Conservation (phyloP, 1,284 basidiomycete species). For the Cryptococcus sp. region DNA sequence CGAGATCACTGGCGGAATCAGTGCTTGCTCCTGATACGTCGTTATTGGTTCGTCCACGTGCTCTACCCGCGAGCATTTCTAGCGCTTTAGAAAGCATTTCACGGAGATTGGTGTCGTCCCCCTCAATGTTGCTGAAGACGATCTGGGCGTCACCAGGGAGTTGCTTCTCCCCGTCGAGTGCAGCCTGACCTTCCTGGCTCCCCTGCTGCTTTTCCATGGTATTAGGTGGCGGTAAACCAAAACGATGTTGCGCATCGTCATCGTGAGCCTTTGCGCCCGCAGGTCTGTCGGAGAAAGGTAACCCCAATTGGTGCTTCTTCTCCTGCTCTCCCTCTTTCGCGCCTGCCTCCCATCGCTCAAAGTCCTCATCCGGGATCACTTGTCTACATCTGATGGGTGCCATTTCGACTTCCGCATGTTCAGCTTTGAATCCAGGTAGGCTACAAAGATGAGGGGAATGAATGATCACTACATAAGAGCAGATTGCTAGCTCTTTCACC, state of each 20-base stretch:
- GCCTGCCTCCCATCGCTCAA: conserved; percentile 22
- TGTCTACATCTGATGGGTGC: conserved; percentile 48
- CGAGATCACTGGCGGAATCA: neutral
- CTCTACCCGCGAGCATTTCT: neutral
- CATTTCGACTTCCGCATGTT: conserved; percentile 42
- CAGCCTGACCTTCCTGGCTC: neutral
- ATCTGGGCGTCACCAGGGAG: no score
- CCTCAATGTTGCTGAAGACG: no score
- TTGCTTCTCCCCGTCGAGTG: no score
- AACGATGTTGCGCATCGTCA: neutral
- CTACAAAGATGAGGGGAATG: conserved; percentile 88
- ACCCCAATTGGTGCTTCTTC: neutral
- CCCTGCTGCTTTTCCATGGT: neutral
- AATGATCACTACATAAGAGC: conserved; percentile 87
- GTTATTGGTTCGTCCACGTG: neutral
- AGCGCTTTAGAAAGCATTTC: neutral
- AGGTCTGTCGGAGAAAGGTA: neutral
- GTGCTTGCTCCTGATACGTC: neutral
- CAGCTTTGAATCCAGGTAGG: conserved; percentile 83
- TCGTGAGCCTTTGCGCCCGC: neutral
- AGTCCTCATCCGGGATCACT: conserved; percentile 44
- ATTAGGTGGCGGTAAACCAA: neutral
- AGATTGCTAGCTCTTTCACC: conserved; percentile 84
- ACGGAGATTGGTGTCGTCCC: neutral
- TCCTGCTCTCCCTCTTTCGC: conserved; percentile 4